Percentiles rank a stretch among this genome's conserved stretches.
Conservation (phyloP, 2,329 filamentous ascomycete genomes). For the Arthrobotrys musiformis region DNA sequence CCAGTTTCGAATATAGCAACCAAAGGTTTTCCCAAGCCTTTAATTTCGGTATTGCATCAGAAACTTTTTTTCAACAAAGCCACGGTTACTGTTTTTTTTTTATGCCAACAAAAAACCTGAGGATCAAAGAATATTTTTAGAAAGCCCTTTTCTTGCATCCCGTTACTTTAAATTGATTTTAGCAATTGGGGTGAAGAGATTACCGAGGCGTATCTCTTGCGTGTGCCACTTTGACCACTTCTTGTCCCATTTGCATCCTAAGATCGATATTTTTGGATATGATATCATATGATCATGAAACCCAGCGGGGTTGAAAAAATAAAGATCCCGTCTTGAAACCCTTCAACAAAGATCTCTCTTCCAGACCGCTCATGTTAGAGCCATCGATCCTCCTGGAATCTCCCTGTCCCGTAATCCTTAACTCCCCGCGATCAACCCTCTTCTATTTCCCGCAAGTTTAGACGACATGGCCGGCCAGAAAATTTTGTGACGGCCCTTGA, state of each 20-base stretch:
- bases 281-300: conserved; percentile 2
- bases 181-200: conserved; percentile 14
- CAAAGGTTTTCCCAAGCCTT: conserved; percentile 1
- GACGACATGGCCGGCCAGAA: not conserved
- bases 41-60: conserved; percentile 53
- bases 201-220: conserved; percentile 3
- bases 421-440: conserved; percentile 22
- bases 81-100: not conserved
- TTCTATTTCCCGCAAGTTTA: conserved; percentile 20
- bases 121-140: conserved; percentile 7
- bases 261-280: too few species aligned
- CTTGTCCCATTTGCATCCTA: not conserved
- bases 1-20: conserved; percentile 39
- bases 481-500: not conserved
- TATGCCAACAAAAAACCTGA: not conserved
- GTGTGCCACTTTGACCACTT: not conserved
- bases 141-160: not conserved
- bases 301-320: not conserved
- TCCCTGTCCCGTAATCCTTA: not conserved
- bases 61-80: conserved; percentile 2
- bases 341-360: conserved; percentile 7
- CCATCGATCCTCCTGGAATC: not conserved
- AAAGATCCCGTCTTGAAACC: not conserved
- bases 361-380: not conserved
- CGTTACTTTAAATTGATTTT: not conserved